These are phyloP conservation scores for Nigrograna mackinnonii DNA, from an alignment of 2,329 filamentous ascomycete species.

Conservation along the genomic window DNA sequence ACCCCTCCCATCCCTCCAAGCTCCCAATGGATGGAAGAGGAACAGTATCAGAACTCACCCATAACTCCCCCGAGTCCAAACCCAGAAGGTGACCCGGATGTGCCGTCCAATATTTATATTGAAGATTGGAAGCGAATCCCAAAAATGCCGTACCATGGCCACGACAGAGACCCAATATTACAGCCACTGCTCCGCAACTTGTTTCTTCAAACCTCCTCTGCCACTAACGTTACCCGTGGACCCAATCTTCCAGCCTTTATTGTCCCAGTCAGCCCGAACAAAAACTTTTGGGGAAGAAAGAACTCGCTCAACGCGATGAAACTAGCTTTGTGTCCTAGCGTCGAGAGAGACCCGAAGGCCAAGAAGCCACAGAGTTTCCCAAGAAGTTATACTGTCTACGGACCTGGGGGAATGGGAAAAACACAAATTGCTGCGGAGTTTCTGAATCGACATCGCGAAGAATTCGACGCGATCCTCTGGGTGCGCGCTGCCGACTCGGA, in stretches of 20 bases:
- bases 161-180: background rate
- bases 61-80: too few relatives aligned
- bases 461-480: conserved; percentile 16
- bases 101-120: too few relatives aligned
- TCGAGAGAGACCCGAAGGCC: background rate
- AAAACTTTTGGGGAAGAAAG: conserved; percentile 4
- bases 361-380: conserved; percentile 2
- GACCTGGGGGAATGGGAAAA: conserved; percentile 16
- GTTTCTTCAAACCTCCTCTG: background rate
- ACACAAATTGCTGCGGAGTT: conserved; percentile 15
- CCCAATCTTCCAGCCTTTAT: conserved; percentile 5
- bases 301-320: background rate
- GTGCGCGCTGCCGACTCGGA: conserved; percentile 7
- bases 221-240: background rate
- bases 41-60: too few relatives aligned
- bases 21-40: too few relatives aligned
- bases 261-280: conserved; percentile 2
- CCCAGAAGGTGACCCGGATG: too few relatives aligned
- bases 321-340: background rate
- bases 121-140: background rate
- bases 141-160: background rate
- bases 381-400: conserved; percentile 14
- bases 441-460: conserved; percentile 1
- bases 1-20: too few relatives aligned
- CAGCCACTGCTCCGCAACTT: background rate